Evolutionary conservation across 2,329 filamentous ascomycete genomes (phyloP).

Genomic region (Pseudogymnoascus sp.): DNA sequence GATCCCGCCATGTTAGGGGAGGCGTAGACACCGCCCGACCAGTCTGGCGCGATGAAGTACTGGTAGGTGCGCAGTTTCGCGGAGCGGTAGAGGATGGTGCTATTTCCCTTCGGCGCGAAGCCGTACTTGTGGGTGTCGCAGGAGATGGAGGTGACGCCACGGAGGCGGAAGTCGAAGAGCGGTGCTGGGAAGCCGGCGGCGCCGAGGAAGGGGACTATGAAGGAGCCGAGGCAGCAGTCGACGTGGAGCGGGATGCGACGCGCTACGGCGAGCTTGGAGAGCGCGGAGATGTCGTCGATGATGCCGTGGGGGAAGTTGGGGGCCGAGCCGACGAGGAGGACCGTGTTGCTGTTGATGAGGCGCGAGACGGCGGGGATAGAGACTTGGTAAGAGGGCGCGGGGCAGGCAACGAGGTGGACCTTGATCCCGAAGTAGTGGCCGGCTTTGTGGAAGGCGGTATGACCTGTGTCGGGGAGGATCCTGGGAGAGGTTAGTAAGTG

Average conservation of each 20-base stretch:
- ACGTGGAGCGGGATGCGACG: slow-evolving; percentile 85
- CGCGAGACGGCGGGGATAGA: slow-evolving; percentile 69
- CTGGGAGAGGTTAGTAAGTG: slow-evolving; percentile 36
- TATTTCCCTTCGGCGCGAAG: slow-evolving; percentile 96
- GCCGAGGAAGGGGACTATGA: slow-evolving; percentile 84
- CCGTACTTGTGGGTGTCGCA: slow-evolving; percentile 99
- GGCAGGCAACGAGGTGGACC: slow-evolving; percentile 78
- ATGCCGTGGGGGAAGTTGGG: slow-evolving; percentile 98
- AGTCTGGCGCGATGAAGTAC: slow-evolving; percentile 93
- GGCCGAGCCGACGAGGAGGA: slow-evolving; percentile 86
- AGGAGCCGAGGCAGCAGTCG: slow-evolving; percentile 94
- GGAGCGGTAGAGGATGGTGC: slow-evolving; percentile 81
- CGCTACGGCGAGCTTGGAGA: slow-evolving; percentile 74
- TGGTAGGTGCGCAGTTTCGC: slow-evolving; percentile 74
- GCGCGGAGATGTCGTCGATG: slow-evolving; percentile 82
- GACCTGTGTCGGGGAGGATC: slow-evolving; percentile 89
- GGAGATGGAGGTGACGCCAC: slow-evolving; percentile 89
- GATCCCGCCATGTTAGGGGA: slow-evolving; percentile 88
- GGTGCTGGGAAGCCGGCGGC: slow-evolving; percentile 87
- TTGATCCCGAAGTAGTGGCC: slow-evolving; percentile 96
- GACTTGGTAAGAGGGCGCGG: slow-evolving; percentile 77
- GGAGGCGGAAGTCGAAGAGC: slow-evolving; percentile 87
- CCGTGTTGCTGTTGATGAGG: slow-evolving; percentile 87
- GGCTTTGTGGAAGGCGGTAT: slow-evolving; percentile 95
- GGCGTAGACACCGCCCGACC: slow-evolving; percentile 93